Percentiles rank a stretch among this genome's conserved stretches.
phyloP scores from a whole-genome alignment of 306 rosid genomes.

The Cucurbita pepo region DNA sequence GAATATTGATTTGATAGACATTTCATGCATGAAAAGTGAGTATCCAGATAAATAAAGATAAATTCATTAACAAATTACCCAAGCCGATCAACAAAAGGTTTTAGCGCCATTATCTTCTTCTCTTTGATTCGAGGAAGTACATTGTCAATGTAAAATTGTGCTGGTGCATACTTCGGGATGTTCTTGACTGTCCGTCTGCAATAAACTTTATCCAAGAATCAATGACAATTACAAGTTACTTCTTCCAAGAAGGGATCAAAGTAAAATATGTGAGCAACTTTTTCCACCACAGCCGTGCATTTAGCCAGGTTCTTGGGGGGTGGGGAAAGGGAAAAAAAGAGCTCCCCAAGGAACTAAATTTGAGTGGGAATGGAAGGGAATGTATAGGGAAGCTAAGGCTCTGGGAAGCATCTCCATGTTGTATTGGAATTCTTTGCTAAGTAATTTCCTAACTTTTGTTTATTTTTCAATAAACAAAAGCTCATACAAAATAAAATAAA shows the following conservation, averaged over 20 bases:
- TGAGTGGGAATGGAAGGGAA: background rate
- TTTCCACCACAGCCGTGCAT: background rate
- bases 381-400: background rate
- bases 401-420: background rate
- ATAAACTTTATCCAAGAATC: constrained; percentile 14
- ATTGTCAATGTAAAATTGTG: constrained; percentile 91
- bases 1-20: constrained; percentile 8
- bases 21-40: constrained; percentile 3
- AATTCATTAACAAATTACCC: constrained; percentile 46
- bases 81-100: constrained; percentile 96
- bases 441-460: background rate
- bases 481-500: background rate
- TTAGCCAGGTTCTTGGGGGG: background rate
- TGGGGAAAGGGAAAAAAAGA: background rate
- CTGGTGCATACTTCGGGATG: constrained; percentile 95
- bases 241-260: background rate
- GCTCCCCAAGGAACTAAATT: background rate
- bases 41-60: background rate
- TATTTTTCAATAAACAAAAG: background rate
- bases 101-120: constrained; percentile 95
- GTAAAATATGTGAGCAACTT: background rate
- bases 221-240: constrained; percentile 12
- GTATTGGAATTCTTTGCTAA: background rate
- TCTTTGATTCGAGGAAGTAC: constrained; percentile 97
- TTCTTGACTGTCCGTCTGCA: constrained; percentile 92